A percentile compares a stretch with the other conserved stretches of the same genome.
These are phyloP conservation scores for Jatropha multifida DNA, from an alignment of 441 rosid genomes.

Conservation along the genomic window DNA sequence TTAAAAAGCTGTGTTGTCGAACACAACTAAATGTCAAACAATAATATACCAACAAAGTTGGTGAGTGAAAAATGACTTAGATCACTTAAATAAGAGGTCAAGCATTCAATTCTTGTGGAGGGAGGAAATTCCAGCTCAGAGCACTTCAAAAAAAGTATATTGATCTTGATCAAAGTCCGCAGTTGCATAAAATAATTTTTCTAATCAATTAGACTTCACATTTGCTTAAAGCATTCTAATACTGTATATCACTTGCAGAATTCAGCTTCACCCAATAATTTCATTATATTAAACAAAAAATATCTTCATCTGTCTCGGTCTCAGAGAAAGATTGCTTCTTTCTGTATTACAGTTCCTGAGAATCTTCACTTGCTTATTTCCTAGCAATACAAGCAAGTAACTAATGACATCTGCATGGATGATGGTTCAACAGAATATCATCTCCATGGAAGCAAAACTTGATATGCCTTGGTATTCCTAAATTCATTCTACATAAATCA, in stretches of 20 bases:
- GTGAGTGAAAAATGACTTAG: too few species aligned
- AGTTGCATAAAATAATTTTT: not conserved
- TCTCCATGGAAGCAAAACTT: conserved; percentile 22
- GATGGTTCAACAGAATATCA: not conserved
- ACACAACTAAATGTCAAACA: too few species aligned
- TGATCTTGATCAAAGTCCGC: not conserved
- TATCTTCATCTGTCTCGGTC: conserved; percentile 4
- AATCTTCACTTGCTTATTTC: conserved; percentile 4
- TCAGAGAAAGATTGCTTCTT: not conserved
- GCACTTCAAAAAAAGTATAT: not conserved
- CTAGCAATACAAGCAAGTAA: not conserved
- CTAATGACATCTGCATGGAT: conserved; percentile 1
- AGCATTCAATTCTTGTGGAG: too few species aligned
- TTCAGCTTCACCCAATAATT: too few species aligned
- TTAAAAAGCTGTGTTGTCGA: too few species aligned
- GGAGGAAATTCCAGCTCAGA: too few species aligned
- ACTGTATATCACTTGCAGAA: not conserved
- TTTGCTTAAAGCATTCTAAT: too few species aligned
- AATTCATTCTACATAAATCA: not conserved
- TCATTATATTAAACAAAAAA: not conserved
- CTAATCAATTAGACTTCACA: too few species aligned
- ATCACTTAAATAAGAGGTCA: too few species aligned
- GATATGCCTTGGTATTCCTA: conserved; percentile 12
- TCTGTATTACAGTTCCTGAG: not conserved
- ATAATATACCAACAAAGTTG: too few species aligned